Conservation (phyloP, 2,329 filamentous ascomycete genomes). For the Diplocarpon rosae region DNA sequence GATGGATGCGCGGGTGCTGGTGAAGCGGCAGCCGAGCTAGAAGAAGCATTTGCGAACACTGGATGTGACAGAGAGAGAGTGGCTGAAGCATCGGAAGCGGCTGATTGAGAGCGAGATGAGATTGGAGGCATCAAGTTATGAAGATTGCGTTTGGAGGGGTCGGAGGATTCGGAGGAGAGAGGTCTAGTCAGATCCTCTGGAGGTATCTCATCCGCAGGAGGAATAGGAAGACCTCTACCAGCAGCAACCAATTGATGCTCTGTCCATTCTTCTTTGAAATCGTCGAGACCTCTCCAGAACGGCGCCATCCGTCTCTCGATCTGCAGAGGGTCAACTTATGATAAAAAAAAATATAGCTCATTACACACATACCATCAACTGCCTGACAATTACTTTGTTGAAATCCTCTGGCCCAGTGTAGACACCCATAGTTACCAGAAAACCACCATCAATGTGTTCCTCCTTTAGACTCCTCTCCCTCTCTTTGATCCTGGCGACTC, state of each 20-base stretch:
- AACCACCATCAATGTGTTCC: slow-evolving; percentile 90
- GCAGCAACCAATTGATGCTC: slow-evolving; percentile 93
- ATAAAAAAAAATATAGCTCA: not conserved
- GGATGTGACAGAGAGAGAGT: slow-evolving; percentile 48
- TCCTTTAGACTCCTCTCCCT: slow-evolving; percentile 82
- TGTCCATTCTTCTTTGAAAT: slow-evolving; percentile 80
- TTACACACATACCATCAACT: slow-evolving; percentile 61
- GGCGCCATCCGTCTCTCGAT: slow-evolving; percentile 87
- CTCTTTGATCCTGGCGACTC: slow-evolving; percentile 64
- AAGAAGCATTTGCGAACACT: slow-evolving; percentile 42
- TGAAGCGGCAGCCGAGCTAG: slow-evolving; percentile 33
- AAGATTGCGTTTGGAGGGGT: slow-evolving; percentile 47
- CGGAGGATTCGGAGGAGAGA: slow-evolving; percentile 35
- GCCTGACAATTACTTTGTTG: slow-evolving; percentile 76
- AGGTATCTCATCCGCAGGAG: slow-evolving; percentile 72
- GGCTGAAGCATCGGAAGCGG: slow-evolving; percentile 61
- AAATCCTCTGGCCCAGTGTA: slow-evolving; percentile 92
- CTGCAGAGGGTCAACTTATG: slow-evolving; percentile 36
- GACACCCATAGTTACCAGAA: slow-evolving; percentile 83
- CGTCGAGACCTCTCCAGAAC: slow-evolving; percentile 89
- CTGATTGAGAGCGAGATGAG: slow-evolving; percentile 63
- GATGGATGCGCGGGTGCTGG: slow-evolving; percentile 33
- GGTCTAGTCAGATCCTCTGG: slow-evolving; percentile 50
- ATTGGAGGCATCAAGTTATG: slow-evolving; percentile 73
- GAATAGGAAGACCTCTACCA: slow-evolving; percentile 72